Base-by-base conservation (phyloP, 2,329 filamentous ascomycete species). In the Colletotrichum spinosum region DNA sequence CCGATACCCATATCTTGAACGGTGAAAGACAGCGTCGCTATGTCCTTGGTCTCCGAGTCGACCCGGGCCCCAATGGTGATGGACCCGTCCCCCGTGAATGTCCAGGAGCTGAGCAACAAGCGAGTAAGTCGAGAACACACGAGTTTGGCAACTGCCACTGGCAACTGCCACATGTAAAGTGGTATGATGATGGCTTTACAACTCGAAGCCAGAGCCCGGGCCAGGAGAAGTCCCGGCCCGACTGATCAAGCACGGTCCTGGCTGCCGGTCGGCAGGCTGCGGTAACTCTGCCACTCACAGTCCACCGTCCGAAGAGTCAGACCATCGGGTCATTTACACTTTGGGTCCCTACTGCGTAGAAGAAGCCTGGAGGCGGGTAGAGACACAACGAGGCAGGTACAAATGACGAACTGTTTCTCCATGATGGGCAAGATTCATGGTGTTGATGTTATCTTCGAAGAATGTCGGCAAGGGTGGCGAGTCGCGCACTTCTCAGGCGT, bases 1-100 rank as follows among this genome's bases (percentile, higher is more conserved):
- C 94, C 94, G 67, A 97, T 97, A 35, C 94, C 94, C 0, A 94
- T 97, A 74, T 97, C 94, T 55, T 90, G 84, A 38, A 97, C 93
- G 78, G 92, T 95, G 75, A 95, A 96, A 2, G 91, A 94, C 60
- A 97, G 83, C 33, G 89, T 90, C 7, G 93, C 89, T 63, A 85
- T 86, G 44, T 92, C 88, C 12, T 86, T 83, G 9, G 88, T 90
- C 73, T 97, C 92, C 8, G 83, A 82, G 50, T 93, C 89, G 17
- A 94, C 86, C 25, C 86, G 86, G 5, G 93, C 92, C 51, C 89
- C 89, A 55, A 97, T 93, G 0, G 92, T 97, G 64, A 97, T 92
- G 0, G 91, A 92, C 1, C 94, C 94, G 63, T 90, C 86, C 62
- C 94, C 92, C 0, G 94, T 97, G 74, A 97, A 97, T 25, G 25